A percentile compares a stretch with the other conserved stretches of the same genome.
phyloP scores from a whole-genome alignment of 2,329 filamentous ascomycete species.

The Pseudogymnoascus sp. region DNA sequence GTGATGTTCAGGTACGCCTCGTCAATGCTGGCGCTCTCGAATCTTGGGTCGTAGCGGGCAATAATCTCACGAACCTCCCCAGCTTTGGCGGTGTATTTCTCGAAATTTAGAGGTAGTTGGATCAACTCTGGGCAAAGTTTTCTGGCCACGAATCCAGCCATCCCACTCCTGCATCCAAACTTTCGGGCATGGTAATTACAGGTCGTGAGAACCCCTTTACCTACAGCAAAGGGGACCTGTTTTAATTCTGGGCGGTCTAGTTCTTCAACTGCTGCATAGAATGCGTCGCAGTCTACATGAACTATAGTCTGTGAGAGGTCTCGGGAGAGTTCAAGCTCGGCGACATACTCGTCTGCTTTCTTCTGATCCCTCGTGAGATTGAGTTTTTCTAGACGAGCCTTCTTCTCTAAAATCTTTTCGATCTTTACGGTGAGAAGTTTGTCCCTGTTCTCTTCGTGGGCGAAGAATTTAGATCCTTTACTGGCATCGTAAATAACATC shows the following conservation, averaged over 20 bases:
- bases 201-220: constrained; percentile 55
- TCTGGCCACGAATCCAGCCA: constrained; percentile 92
- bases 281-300: constrained; percentile 94
- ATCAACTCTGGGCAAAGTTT: constrained; percentile 85
- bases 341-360: constrained; percentile 71
- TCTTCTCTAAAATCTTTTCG: constrained; percentile 65
- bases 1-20: constrained; percentile 97
- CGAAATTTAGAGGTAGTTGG: constrained; percentile 74
- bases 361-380: constrained; percentile 67
- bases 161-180: constrained; percentile 85
- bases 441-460: constrained; percentile 77
- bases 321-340: constrained; percentile 66
- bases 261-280: constrained; percentile 90
- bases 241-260: constrained; percentile 76
- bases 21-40: constrained; percentile 90
- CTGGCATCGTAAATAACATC: constrained; percentile 96
- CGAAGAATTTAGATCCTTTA: constrained; percentile 94
- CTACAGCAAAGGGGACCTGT: constrained; percentile 83
- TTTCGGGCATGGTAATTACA: constrained; percentile 85
- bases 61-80: constrained; percentile 77
- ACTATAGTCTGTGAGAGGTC: constrained; percentile 80
- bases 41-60: constrained; percentile 78
- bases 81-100: constrained; percentile 86
- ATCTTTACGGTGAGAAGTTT: constrained; percentile 80
- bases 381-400: constrained; percentile 62